These are phyloP conservation scores for Suhomyces panamericanus DNA, from an alignment of 1,139 yeast species.

Conservation along the genomic window DNA sequence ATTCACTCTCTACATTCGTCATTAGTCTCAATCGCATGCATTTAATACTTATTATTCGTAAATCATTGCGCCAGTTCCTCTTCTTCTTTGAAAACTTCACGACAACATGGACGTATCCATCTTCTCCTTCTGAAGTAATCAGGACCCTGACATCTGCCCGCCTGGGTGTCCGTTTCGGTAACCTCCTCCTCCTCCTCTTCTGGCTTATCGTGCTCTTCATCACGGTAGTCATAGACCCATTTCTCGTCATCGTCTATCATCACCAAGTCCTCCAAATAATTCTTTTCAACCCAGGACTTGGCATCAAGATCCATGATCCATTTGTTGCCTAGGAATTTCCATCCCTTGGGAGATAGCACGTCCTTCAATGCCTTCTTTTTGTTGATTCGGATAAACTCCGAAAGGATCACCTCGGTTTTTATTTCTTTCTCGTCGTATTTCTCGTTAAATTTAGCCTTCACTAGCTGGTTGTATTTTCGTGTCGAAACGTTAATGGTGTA, in stretches of 20 bases:
- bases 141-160: not conserved
- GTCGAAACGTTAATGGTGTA: slow-evolving; percentile 45
- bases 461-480: slow-evolving; percentile 19
- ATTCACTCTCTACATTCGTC: not conserved
- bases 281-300: slow-evolving; percentile 53
- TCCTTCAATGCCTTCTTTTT: slow-evolving; percentile 29
- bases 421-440: slow-evolving; percentile 7
- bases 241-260: slow-evolving; percentile 66
- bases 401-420: not conserved
- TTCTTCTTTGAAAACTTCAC: slow-evolving; percentile 18
- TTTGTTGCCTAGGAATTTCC: slow-evolving; percentile 47
- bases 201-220: slow-evolving; percentile 18
- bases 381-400: slow-evolving; percentile 11
- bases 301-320: slow-evolving; percentile 69
- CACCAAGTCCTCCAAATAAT: slow-evolving; percentile 53
- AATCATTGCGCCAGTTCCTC: not conserved
- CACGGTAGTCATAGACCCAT: slow-evolving; percentile 67
- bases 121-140: slow-evolving; percentile 45
- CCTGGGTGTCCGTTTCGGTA: not conserved
- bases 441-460: slow-evolving; percentile 11
- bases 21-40: not conserved
- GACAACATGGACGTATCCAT: slow-evolving; percentile 47
- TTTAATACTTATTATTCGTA: not conserved
- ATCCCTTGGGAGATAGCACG: slow-evolving; percentile 56
- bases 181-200: not conserved